phyloP scores from a whole-genome alignment of 345 rosid genomes.

The Cardamine resedifolia region DNA sequence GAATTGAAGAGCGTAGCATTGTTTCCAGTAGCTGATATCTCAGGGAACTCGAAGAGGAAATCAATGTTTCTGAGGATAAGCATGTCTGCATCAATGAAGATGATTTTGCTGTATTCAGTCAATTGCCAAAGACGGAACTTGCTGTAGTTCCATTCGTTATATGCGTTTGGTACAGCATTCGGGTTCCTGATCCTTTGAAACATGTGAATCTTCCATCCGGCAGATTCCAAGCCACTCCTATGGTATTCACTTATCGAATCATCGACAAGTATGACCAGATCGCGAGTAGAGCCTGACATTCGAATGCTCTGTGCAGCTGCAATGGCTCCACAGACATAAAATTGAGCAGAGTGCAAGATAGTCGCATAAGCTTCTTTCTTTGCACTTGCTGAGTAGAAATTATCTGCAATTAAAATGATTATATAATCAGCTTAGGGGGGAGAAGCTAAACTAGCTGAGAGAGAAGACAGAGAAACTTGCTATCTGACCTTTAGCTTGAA shows the following conservation, averaged over 20 bases:
- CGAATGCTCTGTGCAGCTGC: slow-evolving; percentile 86
- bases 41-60: slow-evolving; percentile 86
- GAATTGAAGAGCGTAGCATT: slow-evolving; percentile 82
- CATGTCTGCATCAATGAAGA: slow-evolving; percentile 86
- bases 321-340: slow-evolving; percentile 88
- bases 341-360: slow-evolving; percentile 80
- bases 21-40: slow-evolving; percentile 78
- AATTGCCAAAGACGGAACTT: slow-evolving; percentile 94
- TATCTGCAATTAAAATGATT: slow-evolving; percentile 43
- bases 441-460: neutral
- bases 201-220: slow-evolving; percentile 82
- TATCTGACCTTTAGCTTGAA: slow-evolving; percentile 69
- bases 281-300: slow-evolving; percentile 85
- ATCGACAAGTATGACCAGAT: slow-evolving; percentile 85
- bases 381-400: slow-evolving; percentile 58
- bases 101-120: slow-evolving; percentile 79
- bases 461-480: slow-evolving; percentile 3
- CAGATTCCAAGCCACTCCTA: slow-evolving; percentile 70
- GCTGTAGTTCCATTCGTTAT: slow-evolving; percentile 93
- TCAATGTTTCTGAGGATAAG: slow-evolving; percentile 84
- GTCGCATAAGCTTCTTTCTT: slow-evolving; percentile 83
- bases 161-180: slow-evolving; percentile 69
- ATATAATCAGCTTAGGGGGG: neutral
- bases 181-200: slow-evolving; percentile 86
- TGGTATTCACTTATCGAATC: slow-evolving; percentile 66